These are phyloP conservation scores for Sarocladium strictum DNA, from an alignment of 2,329 filamentous ascomycete genomes.

Conservation along the genomic window DNA sequence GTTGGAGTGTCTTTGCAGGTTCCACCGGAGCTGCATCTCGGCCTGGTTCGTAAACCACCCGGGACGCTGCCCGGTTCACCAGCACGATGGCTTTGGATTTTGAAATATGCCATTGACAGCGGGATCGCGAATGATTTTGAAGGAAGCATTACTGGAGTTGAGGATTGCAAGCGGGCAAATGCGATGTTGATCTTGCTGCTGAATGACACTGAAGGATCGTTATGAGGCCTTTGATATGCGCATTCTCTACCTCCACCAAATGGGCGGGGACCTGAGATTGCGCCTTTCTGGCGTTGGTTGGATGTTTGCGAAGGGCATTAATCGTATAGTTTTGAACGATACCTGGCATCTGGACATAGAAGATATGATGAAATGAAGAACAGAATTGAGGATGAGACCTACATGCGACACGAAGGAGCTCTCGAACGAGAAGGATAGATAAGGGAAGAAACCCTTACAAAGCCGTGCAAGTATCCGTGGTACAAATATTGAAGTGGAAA, in stretches of 20 bases:
- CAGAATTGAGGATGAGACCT: background rate
- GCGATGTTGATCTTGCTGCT: background rate
- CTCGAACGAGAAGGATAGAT: too few species aligned
- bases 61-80: slow-evolving; percentile 59
- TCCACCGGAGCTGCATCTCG: slow-evolving; percentile 54
- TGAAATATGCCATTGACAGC: slow-evolving; percentile 15
- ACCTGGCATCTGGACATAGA: background rate
- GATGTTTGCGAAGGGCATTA: background rate
- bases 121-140: slow-evolving; percentile 5
- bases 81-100: slow-evolving; percentile 55
- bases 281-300: background rate
- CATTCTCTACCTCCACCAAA: too few species aligned
- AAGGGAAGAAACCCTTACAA: too few species aligned
- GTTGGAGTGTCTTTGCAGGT: slow-evolving; percentile 60
- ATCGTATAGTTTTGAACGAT: background rate
- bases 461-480: too few species aligned
- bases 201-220: background rate
- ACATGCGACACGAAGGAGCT: background rate
- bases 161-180: background rate
- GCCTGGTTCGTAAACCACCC: slow-evolving; percentile 59
- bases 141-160: background rate
- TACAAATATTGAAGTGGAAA: background rate
- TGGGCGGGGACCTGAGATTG: background rate
- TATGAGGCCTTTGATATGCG: too few species aligned
- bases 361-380: background rate